Evolutionary conservation across 306 rosid species (phyloP), one percentile per base, ranked within the genome.

Genomic region (Prunus fruticosa): DNA sequence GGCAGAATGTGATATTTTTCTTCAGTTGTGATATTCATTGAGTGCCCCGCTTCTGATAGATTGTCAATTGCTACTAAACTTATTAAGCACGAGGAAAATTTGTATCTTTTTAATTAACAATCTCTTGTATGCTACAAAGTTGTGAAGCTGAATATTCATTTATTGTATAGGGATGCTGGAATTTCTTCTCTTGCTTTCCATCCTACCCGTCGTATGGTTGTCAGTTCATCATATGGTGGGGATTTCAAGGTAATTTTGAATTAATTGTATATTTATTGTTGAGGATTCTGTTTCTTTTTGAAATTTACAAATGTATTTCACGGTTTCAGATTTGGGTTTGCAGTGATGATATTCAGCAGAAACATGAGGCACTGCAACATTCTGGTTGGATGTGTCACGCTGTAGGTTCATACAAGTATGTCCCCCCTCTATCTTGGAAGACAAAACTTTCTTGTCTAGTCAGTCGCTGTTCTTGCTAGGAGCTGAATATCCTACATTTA

Each of bases 351-450:
- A 75, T 76, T 61, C 87, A 80, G 77, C 86, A 80, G 77, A 87
- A 87, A 50, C 79, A 66, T 64, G 87, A 82, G 78, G 69, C 30
- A 65, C 67, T 53, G 67, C 85, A 64, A 76, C 88, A 75, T 83
- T 89, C 90, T 75, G 91, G 91, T 69, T 95, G 99, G 99, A 89
- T 77, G 87, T 95, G 99, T 78, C 93, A 89, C n/a, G 93, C 99
- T 10, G 88, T 92, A 80, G 99, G 97, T 61, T 88, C 97, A 83
- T 95, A 95, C 85, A 95, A 92, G 99, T 95, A 90, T 69, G 89
- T 49, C 52, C 75, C 63, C 52, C 7, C 63, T 70, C 73, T 66
- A 56, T 41, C 73, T 78, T 64, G 46, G 25, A 50, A 64, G 71
- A 38, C 54, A 14, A 64, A 22, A 49, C 19, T 20, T 86, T 34